Evolutionary conservation across 2,329 filamentous ascomycete species (phyloP).

Genomic region (Epichloe sibirici): DNA sequence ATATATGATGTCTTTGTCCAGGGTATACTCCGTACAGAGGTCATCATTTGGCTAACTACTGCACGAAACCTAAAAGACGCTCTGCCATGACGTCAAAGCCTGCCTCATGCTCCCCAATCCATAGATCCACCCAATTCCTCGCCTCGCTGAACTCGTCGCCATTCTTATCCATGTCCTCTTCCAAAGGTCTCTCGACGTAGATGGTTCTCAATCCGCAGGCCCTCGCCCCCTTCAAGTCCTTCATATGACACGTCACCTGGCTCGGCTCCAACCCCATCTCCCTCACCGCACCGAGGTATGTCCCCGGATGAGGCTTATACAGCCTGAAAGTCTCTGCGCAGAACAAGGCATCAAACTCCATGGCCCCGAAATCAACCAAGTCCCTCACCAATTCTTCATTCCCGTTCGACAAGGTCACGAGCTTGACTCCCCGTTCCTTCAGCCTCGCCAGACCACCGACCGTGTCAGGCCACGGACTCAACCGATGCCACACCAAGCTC

Average conservation of each 20-base stretch:
- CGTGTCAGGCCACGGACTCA: slow-evolving; percentile 58
- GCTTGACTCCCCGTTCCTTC: slow-evolving; percentile 34
- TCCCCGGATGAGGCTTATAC: slow-evolving; percentile 60
- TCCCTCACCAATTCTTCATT: slow-evolving; percentile 56
- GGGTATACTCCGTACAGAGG: background rate
- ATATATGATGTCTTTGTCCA: background rate
- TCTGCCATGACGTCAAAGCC: slow-evolving; percentile 21
- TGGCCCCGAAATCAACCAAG: slow-evolving; percentile 41
- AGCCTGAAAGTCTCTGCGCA: slow-evolving; percentile 59
- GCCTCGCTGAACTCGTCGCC: slow-evolving; percentile 38
- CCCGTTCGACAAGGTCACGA: slow-evolving; percentile 63
- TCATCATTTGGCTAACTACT: background rate
- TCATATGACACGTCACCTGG: slow-evolving; percentile 62
- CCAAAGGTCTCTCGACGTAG: slow-evolving; percentile 56
- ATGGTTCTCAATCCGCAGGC: slow-evolving; percentile 53
- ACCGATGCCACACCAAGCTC: slow-evolving; percentile 58
- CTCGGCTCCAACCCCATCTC: slow-evolving; percentile 41
- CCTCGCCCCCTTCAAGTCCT: slow-evolving; percentile 56
- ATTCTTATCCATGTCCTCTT: slow-evolving; percentile 49
- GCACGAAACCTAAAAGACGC: slow-evolving; percentile 13
- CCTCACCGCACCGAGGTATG: slow-evolving; percentile 56
- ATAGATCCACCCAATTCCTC: slow-evolving; percentile 30
- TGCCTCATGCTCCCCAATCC: slow-evolving; percentile 21
- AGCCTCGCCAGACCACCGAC: slow-evolving; percentile 42
- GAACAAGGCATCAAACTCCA: slow-evolving; percentile 51